Conservation (phyloP, 2,329 filamentous ascomycete species). For the Ascosphaera apis region DNA sequence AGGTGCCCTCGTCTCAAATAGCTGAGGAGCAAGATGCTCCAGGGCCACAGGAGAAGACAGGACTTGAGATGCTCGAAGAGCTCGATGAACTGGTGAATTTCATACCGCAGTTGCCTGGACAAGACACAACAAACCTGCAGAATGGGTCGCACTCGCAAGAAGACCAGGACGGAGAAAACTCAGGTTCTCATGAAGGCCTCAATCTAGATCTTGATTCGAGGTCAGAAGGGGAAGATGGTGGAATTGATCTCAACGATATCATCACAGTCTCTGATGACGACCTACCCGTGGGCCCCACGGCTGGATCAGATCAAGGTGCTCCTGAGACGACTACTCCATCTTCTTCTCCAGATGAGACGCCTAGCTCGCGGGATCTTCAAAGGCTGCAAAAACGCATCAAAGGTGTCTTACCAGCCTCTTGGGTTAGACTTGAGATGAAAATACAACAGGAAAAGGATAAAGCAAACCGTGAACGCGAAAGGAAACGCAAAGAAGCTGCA, state of each 20-base stretch:
- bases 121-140: not conserved
- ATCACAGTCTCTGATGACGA: conserved; percentile 6
- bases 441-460: conserved; percentile 9
- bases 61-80: not conserved
- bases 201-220: too few relatives aligned
- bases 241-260: conserved; percentile 7
- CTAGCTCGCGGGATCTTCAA: conserved; percentile 11
- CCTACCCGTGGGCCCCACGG: conserved; percentile 5
- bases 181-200: too few relatives aligned
- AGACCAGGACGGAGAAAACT: too few relatives aligned
- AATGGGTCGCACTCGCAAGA: too few relatives aligned
- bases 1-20: not conserved
- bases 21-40: not conserved
- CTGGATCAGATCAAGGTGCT: conserved; percentile 5
- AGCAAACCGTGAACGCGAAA: conserved; percentile 6
- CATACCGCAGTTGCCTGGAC: too few relatives aligned
- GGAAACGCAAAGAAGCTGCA: conserved; percentile 2
- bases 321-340: conserved; percentile 8
- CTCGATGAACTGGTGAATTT: too few relatives aligned
- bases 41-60: not conserved
- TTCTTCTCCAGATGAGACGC: conserved; percentile 4
- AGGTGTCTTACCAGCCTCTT: conserved; percentile 27
- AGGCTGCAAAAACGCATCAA: conserved; percentile 19
- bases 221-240: conserved; percentile 1
- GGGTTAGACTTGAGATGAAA: conserved; percentile 19